Conservation (phyloP, 305 asterid species). For the Euphrasia arctica region DNA sequence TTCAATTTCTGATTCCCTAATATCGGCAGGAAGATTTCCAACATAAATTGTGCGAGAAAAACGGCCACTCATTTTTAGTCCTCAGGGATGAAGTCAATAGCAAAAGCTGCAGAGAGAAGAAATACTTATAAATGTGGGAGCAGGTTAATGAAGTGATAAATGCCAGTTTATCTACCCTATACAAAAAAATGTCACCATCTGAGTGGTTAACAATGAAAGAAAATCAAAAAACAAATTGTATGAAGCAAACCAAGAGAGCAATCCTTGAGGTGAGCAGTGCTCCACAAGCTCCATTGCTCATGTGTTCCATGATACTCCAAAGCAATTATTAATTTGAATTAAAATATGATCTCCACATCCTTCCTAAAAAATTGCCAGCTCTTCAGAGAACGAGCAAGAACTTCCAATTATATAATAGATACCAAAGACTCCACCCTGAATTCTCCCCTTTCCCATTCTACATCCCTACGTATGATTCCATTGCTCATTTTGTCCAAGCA, state of each 20-base stretch:
- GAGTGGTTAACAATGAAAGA: slow-evolving; percentile 35
- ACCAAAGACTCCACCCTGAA: slow-evolving; percentile 84
- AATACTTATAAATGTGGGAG: slow-evolving; percentile 25
- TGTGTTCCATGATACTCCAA: slow-evolving; percentile 87
- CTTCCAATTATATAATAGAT: slow-evolving; percentile 68
- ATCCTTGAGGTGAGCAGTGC: slow-evolving; percentile 89
- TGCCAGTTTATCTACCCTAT: slow-evolving; percentile 28
- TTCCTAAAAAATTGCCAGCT: slow-evolving; percentile 71
- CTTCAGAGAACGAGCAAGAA: slow-evolving; percentile 81
- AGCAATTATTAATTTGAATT: slow-evolving; percentile 54
- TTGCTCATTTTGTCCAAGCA: slow-evolving; percentile 97
- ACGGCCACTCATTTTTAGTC: slow-evolving; percentile 86
- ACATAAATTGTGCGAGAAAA: slow-evolving; percentile 93
- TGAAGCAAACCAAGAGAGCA: slow-evolving; percentile 99
- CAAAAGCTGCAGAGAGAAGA: slow-evolving; percentile 38
- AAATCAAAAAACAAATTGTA: slow-evolving; percentile 49
- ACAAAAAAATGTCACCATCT: slow-evolving; percentile 30
- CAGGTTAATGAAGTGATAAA: slow-evolving; percentile 24
- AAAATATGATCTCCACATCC: slow-evolving; percentile 81
- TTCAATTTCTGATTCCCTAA: slow-evolving; percentile 85
- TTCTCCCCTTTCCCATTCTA: slow-evolving; percentile 87
- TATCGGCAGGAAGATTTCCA: slow-evolving; percentile 96
- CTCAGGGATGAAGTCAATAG: slow-evolving; percentile 26
- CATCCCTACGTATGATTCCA: slow-evolving; percentile 98
- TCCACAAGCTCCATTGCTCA: slow-evolving; percentile 98